Conservation (phyloP, 441 rosid genomes). For the Euphorbia schlechtendalii region DNA sequence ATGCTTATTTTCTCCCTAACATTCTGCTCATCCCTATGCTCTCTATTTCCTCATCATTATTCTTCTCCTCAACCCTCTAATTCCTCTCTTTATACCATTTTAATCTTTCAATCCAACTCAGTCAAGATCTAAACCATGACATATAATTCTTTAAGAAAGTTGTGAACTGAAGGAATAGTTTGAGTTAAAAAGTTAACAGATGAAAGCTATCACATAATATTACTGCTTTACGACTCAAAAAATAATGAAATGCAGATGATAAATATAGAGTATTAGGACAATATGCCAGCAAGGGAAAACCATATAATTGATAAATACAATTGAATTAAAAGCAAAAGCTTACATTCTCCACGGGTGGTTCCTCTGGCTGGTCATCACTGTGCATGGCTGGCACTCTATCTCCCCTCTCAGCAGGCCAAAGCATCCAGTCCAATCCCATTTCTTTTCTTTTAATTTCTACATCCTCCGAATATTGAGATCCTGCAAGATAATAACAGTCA, state of each 20-base stretch:
- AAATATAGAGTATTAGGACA: not conserved
- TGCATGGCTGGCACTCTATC: constrained; percentile 27
- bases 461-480: constrained; percentile 18
- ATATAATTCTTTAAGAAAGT: too few species aligned
- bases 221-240: not conserved
- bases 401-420: constrained; percentile 42
- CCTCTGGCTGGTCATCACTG: constrained; percentile 32
- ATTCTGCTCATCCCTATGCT: too few species aligned
- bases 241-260: not conserved
- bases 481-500: not conserved
- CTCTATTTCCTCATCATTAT: too few species aligned
- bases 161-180: not conserved
- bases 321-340: not conserved
- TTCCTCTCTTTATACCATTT: too few species aligned
- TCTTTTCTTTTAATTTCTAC: constrained; percentile 51
- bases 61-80: too few species aligned
- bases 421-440: constrained; percentile 85
- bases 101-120: too few species aligned
- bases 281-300: constrained; percentile 1
- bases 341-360: constrained; percentile 52
- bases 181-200: not conserved
- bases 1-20: too few species aligned
- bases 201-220: not conserved
- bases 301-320: not conserved
- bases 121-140: too few species aligned